phyloP scores from a whole-genome alignment of 768 basidiomycete genomes.

The Pulveroboletus sp. region DNA sequence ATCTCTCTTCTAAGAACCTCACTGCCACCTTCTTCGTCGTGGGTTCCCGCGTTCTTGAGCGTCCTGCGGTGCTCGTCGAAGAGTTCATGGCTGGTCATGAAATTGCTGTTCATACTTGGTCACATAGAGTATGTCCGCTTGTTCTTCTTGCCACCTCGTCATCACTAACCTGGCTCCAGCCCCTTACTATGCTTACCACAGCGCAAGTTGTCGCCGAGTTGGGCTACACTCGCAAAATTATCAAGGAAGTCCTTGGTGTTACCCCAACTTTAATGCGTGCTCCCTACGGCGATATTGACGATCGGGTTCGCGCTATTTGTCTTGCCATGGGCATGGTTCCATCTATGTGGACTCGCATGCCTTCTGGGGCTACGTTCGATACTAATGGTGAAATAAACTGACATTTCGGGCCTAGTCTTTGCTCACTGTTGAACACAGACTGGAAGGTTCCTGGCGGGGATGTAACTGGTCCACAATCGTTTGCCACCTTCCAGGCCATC shows the following conservation, averaged over 20 bases:
- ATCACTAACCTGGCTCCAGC: constrained; percentile 35
- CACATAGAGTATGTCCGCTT: constrained; percentile 54
- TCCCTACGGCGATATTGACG: constrained; percentile 86
- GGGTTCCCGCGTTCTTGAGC: constrained; percentile 79
- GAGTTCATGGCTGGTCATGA: constrained; percentile 82
- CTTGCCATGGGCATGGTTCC: constrained; percentile 90
- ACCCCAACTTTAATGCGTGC: constrained; percentile 79
- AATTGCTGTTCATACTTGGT: constrained; percentile 90
- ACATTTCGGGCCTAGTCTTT: background rate
- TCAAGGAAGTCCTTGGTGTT: constrained; percentile 72
- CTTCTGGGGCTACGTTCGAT: constrained; percentile 57
- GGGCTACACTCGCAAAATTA: constrained; percentile 87
- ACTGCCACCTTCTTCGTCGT: constrained; percentile 90
- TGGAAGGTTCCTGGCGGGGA: constrained; percentile 83
- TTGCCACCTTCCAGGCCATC: constrained; percentile 70
- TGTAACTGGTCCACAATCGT: constrained; percentile 64
- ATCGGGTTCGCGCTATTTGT: constrained; percentile 88
- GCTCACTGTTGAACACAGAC: constrained; percentile 42
- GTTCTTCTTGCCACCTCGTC: background rate
- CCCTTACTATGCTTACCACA: constrained; percentile 68
- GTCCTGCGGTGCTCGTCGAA: constrained; percentile 70
- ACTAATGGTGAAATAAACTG: constrained; percentile 54
- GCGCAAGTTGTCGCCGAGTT: constrained; percentile 90
- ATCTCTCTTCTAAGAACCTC: constrained; percentile 59
- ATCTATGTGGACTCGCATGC: constrained; percentile 82